Evolutionary conservation across 1,139 yeast species (phyloP).

Genomic region (Sugiyamaella pinicola): DNA sequence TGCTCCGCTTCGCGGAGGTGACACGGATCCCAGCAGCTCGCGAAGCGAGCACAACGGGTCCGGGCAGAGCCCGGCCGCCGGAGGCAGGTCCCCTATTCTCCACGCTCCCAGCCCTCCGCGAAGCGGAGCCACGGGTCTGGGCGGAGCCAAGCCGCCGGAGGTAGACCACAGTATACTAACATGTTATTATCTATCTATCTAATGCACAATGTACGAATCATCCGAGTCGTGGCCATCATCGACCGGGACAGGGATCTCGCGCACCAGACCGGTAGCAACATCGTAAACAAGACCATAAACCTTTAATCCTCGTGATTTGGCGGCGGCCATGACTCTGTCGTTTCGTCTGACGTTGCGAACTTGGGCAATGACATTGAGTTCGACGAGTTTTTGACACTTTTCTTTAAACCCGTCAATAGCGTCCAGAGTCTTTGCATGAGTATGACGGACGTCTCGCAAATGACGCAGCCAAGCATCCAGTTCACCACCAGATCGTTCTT

Average conservation of each 20-base stretch:
- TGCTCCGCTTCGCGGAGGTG: too few species aligned
- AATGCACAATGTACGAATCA: slow-evolving; percentile 16
- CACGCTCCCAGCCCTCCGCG: background rate
- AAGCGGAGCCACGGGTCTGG: background rate
- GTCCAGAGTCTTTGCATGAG: slow-evolving; percentile 48
- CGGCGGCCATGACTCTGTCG: slow-evolving; percentile 74
- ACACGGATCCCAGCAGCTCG: too few species aligned
- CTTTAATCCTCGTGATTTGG: slow-evolving; percentile 70
- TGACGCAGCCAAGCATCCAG: slow-evolving; percentile 79
- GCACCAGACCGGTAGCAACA: slow-evolving; percentile 65
- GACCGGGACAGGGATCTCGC: slow-evolving; percentile 14
- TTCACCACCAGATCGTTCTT: slow-evolving; percentile 70
- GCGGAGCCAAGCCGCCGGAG: background rate
- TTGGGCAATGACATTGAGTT: slow-evolving; percentile 73
- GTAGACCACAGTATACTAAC: too few species aligned
- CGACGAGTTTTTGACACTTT: slow-evolving; percentile 68
- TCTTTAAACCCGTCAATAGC: slow-evolving; percentile 46
- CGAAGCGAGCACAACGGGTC: too few species aligned
- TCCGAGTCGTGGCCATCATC: slow-evolving; percentile 19
- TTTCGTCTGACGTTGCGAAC: slow-evolving; percentile 61
- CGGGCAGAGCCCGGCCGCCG: background rate
- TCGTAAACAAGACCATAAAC: slow-evolving; percentile 90
- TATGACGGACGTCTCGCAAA: slow-evolving; percentile 68
- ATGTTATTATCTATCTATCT: background rate
- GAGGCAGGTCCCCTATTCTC: too few species aligned